These are phyloP conservation scores for Aspergillus carlsbadensis DNA, from an alignment of 495 filamentous ascomycete species.

Conservation along the genomic window DNA sequence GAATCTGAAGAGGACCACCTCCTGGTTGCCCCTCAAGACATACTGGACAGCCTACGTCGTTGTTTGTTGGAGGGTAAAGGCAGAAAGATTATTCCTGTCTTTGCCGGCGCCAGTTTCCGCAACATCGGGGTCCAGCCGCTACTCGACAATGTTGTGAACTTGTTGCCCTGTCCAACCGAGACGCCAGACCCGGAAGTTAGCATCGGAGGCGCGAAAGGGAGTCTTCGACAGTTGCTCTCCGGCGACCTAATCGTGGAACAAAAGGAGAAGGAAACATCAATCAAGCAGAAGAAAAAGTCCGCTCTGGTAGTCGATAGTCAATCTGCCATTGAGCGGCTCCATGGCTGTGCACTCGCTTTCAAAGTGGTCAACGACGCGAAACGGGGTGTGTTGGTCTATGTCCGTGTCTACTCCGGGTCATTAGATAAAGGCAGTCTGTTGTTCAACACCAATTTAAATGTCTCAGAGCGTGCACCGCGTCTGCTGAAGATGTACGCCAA, in stretches of 20 bases:
- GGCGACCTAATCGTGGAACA: slow-evolving; percentile 47
- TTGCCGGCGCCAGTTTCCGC: slow-evolving; percentile 87
- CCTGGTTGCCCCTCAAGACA: slow-evolving; percentile 59
- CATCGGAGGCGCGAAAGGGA: slow-evolving; percentile 52
- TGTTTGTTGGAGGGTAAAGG: slow-evolving; percentile 52
- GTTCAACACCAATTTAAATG: slow-evolving; percentile 84
- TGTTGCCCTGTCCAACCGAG: slow-evolving; percentile 81
- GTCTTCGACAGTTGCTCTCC: slow-evolving; percentile 51
- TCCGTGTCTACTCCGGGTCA: slow-evolving; percentile 86
- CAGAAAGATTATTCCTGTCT: slow-evolving; percentile 76
- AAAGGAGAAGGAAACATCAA: slow-evolving; percentile 34
- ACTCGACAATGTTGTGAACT: slow-evolving; percentile 81
- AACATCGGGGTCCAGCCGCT: slow-evolving; percentile 95
- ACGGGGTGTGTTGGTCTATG: slow-evolving; percentile 86
- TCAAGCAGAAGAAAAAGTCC: slow-evolving; percentile 43
- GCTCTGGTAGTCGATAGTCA: slow-evolving; percentile 37
- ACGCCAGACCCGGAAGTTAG: slow-evolving; percentile 75
- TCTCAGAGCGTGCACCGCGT: slow-evolving; percentile 77
- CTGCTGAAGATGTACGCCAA: slow-evolving; percentile 91
- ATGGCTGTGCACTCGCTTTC: slow-evolving; percentile 85
- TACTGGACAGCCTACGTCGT: slow-evolving; percentile 72
- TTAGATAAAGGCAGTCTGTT: slow-evolving; percentile 70
- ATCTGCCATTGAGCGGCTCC: slow-evolving; percentile 63
- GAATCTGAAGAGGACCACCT: slow-evolving; percentile 71
- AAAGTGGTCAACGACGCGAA: slow-evolving; percentile 91